A percentile compares a stretch with the other conserved stretches of the same genome.
These are phyloP conservation scores for Phytophthora meadii DNA, from an alignment of 352 stramenopile genomes.

Conservation along the genomic window DNA sequence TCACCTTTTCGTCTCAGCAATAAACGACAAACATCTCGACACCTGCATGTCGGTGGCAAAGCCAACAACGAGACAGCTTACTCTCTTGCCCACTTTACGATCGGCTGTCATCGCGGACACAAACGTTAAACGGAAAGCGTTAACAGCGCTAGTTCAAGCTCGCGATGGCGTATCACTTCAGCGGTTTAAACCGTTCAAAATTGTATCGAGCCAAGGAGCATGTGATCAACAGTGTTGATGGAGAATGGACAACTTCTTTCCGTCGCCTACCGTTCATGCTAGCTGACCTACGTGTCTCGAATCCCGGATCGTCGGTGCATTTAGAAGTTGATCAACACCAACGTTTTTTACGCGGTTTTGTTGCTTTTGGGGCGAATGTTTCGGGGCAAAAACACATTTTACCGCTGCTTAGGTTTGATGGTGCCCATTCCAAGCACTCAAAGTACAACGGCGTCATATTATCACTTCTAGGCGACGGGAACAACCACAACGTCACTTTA, in stretches of 20 bases:
- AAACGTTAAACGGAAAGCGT: too few relatives aligned
- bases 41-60: too few relatives aligned
- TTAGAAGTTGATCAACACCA: conserved; percentile 11
- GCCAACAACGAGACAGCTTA: too few relatives aligned
- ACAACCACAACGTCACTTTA: not conserved
- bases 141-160: too few relatives aligned
- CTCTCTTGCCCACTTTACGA: too few relatives aligned
- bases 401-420: not conserved
- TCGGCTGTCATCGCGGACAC: too few relatives aligned
- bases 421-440: not conserved
- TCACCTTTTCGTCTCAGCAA: too few relatives aligned
- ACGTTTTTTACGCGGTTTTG: conserved; percentile 12
- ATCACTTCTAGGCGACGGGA: not conserved
- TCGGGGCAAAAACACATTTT: not conserved
- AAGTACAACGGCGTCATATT: not conserved
- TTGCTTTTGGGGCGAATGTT: conserved; percentile 7
- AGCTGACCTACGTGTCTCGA: conserved; percentile 1
- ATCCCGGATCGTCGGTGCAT: conserved; percentile 3
- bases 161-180: too few relatives aligned
- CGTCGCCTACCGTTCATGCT: conserved; percentile 4
- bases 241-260: conserved; percentile 6
- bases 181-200: not conserved
- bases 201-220: conserved; percentile 13
- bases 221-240: not conserved
- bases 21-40: too few relatives aligned